These are phyloP conservation scores for Fusarium sp. DNA, from an alignment of 2,329 filamentous ascomycete genomes.

Conservation along the genomic window DNA sequence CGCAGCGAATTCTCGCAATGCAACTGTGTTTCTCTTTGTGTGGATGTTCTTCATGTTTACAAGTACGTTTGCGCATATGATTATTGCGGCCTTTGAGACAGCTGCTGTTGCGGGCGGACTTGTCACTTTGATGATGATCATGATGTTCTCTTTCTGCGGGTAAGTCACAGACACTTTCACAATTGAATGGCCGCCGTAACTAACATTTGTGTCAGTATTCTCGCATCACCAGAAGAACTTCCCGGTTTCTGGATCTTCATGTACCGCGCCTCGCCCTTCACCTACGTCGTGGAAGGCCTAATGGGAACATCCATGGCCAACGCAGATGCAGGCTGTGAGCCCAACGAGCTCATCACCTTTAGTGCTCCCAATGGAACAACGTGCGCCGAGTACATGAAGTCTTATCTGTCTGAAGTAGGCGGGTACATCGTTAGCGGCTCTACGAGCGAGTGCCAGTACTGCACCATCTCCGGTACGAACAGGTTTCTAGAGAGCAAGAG, in stretches of 20 bases:
- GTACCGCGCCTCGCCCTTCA: slow-evolving; percentile 80
- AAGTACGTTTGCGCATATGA: slow-evolving; percentile 73
- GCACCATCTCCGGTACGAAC: slow-evolving; percentile 55
- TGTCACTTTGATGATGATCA: slow-evolving; percentile 72
- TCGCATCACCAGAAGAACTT: slow-evolving; percentile 70
- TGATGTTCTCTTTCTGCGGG: slow-evolving; percentile 73
- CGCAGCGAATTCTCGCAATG: slow-evolving; percentile 61
- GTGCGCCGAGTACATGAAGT: slow-evolving; percentile 67
- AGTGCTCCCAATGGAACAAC: slow-evolving; percentile 65
- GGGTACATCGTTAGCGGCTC: slow-evolving; percentile 57
- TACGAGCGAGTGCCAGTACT: slow-evolving; percentile 59
- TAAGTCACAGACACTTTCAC: slow-evolving; percentile 58
- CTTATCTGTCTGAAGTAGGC: slow-evolving; percentile 59
- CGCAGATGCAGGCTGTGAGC: slow-evolving; percentile 68
- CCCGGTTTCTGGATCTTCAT: slow-evolving; percentile 83
- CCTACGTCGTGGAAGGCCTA: slow-evolving; percentile 77
- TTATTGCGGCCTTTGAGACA: slow-evolving; percentile 71
- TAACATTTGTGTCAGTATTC: slow-evolving; percentile 60
- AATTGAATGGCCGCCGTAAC: fast-evolving
- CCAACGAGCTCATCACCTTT: slow-evolving; percentile 74
- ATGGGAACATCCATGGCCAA: slow-evolving; percentile 73
- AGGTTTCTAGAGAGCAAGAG: slow-evolving; percentile 55
- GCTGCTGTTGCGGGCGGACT: slow-evolving; percentile 74
- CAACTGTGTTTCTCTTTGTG: slow-evolving; percentile 72
- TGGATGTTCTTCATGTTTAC: slow-evolving; percentile 74